Percentiles rank a stretch among this genome's conserved stretches.
Evolutionary conservation across 1,284 basidiomycete species (phyloP).

Genomic region (Fomitiporia mediterranea): DNA sequence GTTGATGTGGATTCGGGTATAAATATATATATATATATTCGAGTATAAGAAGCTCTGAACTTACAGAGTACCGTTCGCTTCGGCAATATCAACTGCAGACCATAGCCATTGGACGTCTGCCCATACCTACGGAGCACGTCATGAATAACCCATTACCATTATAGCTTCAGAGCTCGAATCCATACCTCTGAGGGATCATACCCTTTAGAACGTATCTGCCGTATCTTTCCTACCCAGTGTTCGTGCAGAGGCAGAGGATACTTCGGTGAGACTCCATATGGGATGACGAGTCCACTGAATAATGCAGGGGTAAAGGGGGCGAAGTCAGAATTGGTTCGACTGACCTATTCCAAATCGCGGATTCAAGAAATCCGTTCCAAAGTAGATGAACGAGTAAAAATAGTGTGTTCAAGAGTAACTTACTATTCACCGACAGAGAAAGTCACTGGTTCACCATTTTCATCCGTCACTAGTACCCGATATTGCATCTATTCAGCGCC

Average conservation of each 20-base stretch:
- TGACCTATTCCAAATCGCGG: no score
- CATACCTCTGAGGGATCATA: slow-evolving; percentile 14
- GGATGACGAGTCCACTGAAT: slow-evolving; percentile 16
- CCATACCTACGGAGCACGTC: slow-evolving; percentile 13
- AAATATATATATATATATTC: no score
- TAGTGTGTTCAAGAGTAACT: not conserved
- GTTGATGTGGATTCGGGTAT: not conserved
- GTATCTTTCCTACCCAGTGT: slow-evolving; percentile 19
- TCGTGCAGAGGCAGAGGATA: not conserved
- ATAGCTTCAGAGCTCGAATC: not conserved
- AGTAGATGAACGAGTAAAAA: no score
- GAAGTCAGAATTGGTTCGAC: no score
- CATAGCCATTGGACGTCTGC: slow-evolving; percentile 16
- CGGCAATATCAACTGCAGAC: slow-evolving; percentile 8
- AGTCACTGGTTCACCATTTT: not conserved
- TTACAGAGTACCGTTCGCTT: not conserved
- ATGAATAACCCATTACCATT: not conserved
- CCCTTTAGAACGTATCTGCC: slow-evolving; percentile 8
- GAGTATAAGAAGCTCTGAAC: not conserved
- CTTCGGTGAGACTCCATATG: not conserved
- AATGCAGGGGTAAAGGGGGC: no score
- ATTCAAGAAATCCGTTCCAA: no score
- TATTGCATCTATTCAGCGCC: slow-evolving; percentile 8
- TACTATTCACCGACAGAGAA: not conserved
- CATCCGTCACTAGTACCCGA: not conserved